Evolutionary conservation across 139 green algal species (phyloP).

Genomic region (Chlamydomonas sp.): DNA sequence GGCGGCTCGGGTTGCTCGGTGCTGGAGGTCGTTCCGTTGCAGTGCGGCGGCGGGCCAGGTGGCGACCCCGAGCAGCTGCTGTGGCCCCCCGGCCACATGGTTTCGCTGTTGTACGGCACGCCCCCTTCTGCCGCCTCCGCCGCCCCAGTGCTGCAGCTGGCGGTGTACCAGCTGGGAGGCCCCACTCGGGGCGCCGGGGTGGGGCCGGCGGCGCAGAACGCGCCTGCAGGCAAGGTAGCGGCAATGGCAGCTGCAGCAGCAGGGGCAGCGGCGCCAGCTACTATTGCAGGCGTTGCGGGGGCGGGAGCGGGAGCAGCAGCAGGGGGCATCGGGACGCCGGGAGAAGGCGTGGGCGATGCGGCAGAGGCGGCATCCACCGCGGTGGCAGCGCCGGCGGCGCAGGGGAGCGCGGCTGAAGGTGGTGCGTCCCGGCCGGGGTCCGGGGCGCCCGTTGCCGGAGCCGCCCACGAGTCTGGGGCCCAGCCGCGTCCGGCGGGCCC

Average conservation of each 20-base stretch:
- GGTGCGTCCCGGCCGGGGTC: too few species aligned
- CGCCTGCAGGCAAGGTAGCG: too few species aligned
- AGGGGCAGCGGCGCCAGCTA: background rate
- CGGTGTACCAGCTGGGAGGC: constrained; percentile 7
- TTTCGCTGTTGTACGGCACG: background rate
- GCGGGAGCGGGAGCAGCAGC: constrained; percentile 26
- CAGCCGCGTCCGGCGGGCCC: too few species aligned
- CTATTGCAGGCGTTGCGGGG: background rate
- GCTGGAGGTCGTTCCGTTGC: constrained; percentile 21
- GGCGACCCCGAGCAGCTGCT: background rate
- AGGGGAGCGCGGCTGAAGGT: too few species aligned
- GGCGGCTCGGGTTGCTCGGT: background rate
- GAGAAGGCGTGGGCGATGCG: background rate
- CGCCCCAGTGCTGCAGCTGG: constrained; percentile 2
- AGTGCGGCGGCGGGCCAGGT: background rate
- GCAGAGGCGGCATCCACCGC: too few species aligned
- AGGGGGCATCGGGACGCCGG: background rate
- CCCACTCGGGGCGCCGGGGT: background rate
- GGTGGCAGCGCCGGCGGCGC: too few species aligned
- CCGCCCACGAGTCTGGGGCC: too few species aligned
- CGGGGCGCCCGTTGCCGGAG: too few species aligned
- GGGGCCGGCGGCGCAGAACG: too few species aligned
- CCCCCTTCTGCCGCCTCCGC: background rate
- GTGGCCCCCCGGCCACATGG: constrained; percentile 43
- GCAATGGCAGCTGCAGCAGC: background rate